phyloP scores from a whole-genome alignment of 2,329 filamentous ascomycete genomes.

The Aspergillus cejpii region DNA sequence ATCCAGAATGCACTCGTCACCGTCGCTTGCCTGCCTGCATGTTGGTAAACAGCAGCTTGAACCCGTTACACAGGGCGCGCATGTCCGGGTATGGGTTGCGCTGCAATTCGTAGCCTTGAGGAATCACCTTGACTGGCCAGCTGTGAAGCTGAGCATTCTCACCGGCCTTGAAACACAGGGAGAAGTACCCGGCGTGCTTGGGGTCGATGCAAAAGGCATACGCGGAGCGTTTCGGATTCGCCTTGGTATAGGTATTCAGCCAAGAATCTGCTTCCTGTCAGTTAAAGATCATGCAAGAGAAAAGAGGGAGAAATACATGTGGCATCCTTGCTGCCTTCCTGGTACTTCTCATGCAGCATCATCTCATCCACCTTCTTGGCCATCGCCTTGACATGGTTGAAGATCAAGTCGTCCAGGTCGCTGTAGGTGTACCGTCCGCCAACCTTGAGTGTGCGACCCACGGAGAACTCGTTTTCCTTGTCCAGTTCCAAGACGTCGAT shows the following conservation, averaged over 20 bases:
- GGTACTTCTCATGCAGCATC: conserved; percentile 90
- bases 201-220: conserved; percentile 95
- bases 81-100: conserved; percentile 89
- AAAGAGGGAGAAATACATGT: conserved; percentile 55
- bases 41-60: conserved; percentile 76
- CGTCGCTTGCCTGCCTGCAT: conserved; percentile 43
- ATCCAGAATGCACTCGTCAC: conserved; percentile 7
- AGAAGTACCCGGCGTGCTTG: conserved; percentile 90
- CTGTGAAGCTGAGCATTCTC: conserved; percentile 64
- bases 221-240: conserved; percentile 86
- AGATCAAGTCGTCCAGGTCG: conserved; percentile 94
- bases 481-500: conserved; percentile 94
- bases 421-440: conserved; percentile 85
- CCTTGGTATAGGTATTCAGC: conserved; percentile 91
- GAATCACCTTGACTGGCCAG: conserved; percentile 84
- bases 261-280: conserved; percentile 65
- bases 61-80: conserved; percentile 90
- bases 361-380: conserved; percentile 95
- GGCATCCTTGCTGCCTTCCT: conserved; percentile 69
- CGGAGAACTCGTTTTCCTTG: conserved; percentile 94
- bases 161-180: conserved; percentile 91
- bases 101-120: conserved; percentile 86
- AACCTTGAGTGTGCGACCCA: conserved; percentile 78
- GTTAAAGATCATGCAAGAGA: conserved; percentile 2
- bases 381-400: conserved; percentile 96